A percentile compares a stretch with the other conserved stretches of the same genome.
These are phyloP conservation scores for Coniochaeta ligniaria DNA, from an alignment of 2,329 filamentous ascomycete genomes.

Conservation along the genomic window DNA sequence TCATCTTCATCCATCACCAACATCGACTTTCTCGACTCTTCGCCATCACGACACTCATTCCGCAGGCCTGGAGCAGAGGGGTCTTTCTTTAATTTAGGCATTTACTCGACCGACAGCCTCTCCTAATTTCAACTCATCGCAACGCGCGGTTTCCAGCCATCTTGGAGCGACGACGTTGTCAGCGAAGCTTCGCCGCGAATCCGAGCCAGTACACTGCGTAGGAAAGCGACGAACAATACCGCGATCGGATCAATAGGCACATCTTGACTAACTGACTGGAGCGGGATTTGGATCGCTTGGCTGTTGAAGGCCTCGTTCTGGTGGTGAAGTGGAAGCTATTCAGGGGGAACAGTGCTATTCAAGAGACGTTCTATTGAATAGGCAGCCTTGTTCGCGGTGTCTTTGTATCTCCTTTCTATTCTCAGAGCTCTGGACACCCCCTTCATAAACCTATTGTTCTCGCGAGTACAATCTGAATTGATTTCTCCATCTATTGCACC, in stretches of 20 bases:
- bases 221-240: neutral
- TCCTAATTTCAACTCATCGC: neutral
- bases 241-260: neutral
- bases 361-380: conserved; percentile 17
- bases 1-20: neutral
- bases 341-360: conserved; percentile 12
- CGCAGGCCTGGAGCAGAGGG: neutral
- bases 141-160: neutral
- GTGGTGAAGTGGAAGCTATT: conserved; percentile 6
- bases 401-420: conserved; percentile 25
- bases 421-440: conserved; percentile 5
- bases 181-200: neutral
- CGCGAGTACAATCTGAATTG: conserved; percentile 45
- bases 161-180: neutral
- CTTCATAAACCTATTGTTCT: conserved; percentile 23
- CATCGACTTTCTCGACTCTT: neutral
- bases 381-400: conserved; percentile 16
- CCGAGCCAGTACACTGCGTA: neutral
- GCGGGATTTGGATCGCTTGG: neutral
- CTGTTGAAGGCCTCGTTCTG: conserved; percentile 7
- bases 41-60: neutral
- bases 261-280: neutral
- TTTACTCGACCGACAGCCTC: neutral
- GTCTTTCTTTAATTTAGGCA: neutral
- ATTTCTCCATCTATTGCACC: conserved; percentile 29